Evolutionary conservation across 202 grass and related monocot genomes (phyloP).

Genomic region (Bolboschoenoplectus hybrid): DNA sequence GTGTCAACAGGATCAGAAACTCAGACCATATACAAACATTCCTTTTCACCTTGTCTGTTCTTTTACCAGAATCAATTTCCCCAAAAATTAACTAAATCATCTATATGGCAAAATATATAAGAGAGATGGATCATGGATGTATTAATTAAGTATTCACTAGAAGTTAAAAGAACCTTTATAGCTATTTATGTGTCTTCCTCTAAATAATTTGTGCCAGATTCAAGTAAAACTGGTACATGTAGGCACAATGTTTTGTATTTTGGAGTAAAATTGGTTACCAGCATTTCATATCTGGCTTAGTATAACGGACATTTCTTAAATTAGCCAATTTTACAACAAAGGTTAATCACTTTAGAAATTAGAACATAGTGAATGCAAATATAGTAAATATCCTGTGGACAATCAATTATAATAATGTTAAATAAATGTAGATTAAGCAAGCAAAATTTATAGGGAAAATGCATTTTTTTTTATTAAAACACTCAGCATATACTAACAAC

Average conservation of each 20-base stretch:
- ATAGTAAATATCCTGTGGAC: not conserved
- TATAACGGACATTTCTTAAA: not conserved
- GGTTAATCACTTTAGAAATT: not conserved
- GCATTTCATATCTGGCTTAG: not conserved
- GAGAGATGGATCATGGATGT: no score
- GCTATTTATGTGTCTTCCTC: no score
- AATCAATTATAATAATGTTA: not conserved
- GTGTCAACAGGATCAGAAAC: not conserved
- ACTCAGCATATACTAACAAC: constrained; percentile 2
- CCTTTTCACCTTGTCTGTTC: not conserved
- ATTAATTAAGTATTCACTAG: no score
- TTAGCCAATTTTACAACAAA: not conserved
- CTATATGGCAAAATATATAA: no score
- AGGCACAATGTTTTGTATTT: not conserved
- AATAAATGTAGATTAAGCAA: not conserved
- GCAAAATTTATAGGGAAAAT: not conserved
- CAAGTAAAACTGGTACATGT: not conserved
- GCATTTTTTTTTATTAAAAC: not conserved
- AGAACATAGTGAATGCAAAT: not conserved
- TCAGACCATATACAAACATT: not conserved
- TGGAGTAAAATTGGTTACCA: not conserved
- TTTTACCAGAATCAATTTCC: not conserved
- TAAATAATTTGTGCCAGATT: not conserved
- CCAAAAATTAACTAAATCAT: no score
- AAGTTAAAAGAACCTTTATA: no score